Percentiles rank a stretch among this genome's conserved stretches.
Evolutionary conservation across 805 yeast genomes (phyloP).

Genomic region (Candida khao-thaluensis): DNA sequence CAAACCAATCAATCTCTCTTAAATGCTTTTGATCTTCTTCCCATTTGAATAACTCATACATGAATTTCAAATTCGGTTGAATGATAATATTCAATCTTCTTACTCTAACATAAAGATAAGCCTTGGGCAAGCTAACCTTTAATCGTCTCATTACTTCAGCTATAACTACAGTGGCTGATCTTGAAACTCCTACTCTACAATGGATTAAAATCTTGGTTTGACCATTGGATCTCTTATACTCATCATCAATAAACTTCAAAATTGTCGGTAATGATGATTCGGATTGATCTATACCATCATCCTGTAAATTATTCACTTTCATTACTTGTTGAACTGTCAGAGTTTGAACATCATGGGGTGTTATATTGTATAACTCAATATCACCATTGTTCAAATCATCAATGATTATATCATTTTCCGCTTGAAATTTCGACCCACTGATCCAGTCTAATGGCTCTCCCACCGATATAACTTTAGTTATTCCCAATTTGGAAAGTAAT

Average conservation of each 20-base stretch:
- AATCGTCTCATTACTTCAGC: slow-evolving; percentile 89
- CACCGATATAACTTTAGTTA: slow-evolving; percentile 75
- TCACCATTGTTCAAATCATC: slow-evolving; percentile 29
- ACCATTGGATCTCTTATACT: slow-evolving; percentile 23
- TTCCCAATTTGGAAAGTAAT: slow-evolving; percentile 62
- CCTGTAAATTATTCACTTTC: slow-evolving; percentile 73
- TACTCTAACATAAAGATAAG: slow-evolving; percentile 86
- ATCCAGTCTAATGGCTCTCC: slow-evolving; percentile 80
- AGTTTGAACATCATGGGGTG: slow-evolving; percentile 17
- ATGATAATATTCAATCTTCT: slow-evolving; percentile 87
- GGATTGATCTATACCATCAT: slow-evolving; percentile 86
- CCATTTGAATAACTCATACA: slow-evolving; percentile 79
- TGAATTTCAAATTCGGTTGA: slow-evolving; percentile 88
- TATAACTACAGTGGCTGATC: slow-evolving; percentile 93
- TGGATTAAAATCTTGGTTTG: slow-evolving; percentile 60
- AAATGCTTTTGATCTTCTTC: slow-evolving; percentile 22
- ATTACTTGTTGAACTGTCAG: slow-evolving; percentile 46
- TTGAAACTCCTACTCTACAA: slow-evolving; percentile 92
- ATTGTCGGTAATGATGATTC: slow-evolving; percentile 61
- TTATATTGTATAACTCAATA: slow-evolving; percentile 30
- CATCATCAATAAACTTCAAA: slow-evolving; percentile 58
- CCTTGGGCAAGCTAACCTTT: slow-evolving; percentile 64
- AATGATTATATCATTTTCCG: slow-evolving; percentile 21
- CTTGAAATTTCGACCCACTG: slow-evolving; percentile 27
- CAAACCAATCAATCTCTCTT: slow-evolving; percentile 85